Percentiles rank a stretch among this genome's conserved stretches.
Evolutionary conservation across 768 basidiomycete genomes (phyloP).

Genomic region (Boletus rubescentipes): DNA sequence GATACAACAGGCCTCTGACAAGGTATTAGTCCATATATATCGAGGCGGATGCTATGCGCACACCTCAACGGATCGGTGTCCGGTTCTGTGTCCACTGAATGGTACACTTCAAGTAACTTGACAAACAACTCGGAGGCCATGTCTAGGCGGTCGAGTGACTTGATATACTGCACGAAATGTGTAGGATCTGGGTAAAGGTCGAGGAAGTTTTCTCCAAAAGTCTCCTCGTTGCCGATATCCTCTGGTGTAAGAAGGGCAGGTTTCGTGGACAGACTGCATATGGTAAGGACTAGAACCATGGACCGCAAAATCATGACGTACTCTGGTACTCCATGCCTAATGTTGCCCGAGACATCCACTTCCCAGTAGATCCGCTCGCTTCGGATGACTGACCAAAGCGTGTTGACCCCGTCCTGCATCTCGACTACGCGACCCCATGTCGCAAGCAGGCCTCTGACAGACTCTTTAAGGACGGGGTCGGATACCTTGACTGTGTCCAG

Average conservation of each 20-base stretch:
- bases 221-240: slow-evolving; percentile 39
- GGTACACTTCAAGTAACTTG: slow-evolving; percentile 68
- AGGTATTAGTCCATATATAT: slow-evolving; percentile 5
- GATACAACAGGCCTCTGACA: slow-evolving; percentile 61
- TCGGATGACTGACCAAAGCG: slow-evolving; percentile 59
- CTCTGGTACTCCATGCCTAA: slow-evolving; percentile 40
- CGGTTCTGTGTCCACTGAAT: slow-evolving; percentile 23
- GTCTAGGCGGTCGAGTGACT: slow-evolving; percentile 63
- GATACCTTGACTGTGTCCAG: slow-evolving; percentile 55
- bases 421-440: slow-evolving; percentile 77
- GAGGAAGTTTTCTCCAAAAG: slow-evolving; percentile 51
- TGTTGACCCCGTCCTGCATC: slow-evolving; percentile 47
- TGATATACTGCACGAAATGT: slow-evolving; percentile 66
- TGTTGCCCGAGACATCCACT: slow-evolving; percentile 52
- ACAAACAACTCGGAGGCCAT: slow-evolving; percentile 75
- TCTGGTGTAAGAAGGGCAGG: slow-evolving; percentile 54
- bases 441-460: slow-evolving; percentile 55
- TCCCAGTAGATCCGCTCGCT: slow-evolving; percentile 55
- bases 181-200: slow-evolving; percentile 74
- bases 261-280: slow-evolving; percentile 22
- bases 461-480: slow-evolving; percentile 63
- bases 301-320: slow-evolving; percentile 32
- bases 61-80: slow-evolving; percentile 27
- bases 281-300: not conserved
- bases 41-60: not conserved